phyloP scores from a whole-genome alignment of 208 protist genomes.

The Tritrichomonas musculus region DNA sequence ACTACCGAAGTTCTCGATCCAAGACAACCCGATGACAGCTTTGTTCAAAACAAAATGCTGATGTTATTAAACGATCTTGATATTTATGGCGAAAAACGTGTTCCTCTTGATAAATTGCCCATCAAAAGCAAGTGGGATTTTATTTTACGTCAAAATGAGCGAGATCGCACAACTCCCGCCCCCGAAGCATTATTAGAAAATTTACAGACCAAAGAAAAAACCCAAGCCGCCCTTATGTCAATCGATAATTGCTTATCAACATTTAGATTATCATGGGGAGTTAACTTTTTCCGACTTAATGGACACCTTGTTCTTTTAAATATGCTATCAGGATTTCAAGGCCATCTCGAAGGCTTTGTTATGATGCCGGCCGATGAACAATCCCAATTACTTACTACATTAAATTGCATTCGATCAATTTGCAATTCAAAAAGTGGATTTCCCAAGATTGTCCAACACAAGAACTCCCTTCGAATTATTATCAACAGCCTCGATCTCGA shows the following conservation, averaged over 20 bases:
- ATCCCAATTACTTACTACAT: not conserved
- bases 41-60: too few species aligned
- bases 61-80: not conserved
- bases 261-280: not conserved
- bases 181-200: not conserved
- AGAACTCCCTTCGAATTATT: not conserved
- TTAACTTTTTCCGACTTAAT: not conserved
- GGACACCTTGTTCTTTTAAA: not conserved
- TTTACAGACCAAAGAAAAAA: too few species aligned
- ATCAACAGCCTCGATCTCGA: not conserved
- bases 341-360: not conserved
- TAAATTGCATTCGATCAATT: not conserved
- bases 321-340: not conserved
- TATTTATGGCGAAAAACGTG: not conserved
- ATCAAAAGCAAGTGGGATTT: not conserved
- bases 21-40: too few species aligned
- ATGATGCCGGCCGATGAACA: not conserved
- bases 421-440: not conserved
- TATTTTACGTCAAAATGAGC: not conserved
- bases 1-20: too few species aligned
- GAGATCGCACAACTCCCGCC: not conserved
- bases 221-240: not conserved
- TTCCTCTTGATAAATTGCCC: not conserved
- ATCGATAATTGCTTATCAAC: not conserved
- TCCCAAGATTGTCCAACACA: not conserved